Conservation (phyloP, 1,139 yeast genomes). For the Sugiyamaella neomexicana region DNA sequence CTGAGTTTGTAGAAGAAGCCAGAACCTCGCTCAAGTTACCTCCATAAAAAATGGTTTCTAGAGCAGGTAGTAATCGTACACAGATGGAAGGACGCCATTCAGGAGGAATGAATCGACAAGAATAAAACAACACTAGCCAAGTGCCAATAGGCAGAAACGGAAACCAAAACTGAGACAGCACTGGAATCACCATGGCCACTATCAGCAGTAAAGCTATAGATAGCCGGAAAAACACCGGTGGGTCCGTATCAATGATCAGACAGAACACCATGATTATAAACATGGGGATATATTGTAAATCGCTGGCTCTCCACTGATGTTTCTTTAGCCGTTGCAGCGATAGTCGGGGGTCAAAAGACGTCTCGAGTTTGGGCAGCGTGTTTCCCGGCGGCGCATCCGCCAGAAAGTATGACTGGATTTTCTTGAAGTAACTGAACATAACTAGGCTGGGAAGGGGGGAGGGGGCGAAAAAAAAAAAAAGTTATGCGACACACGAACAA, state of each 20-base stretch:
- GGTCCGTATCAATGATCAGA: slow-evolving; percentile 54
- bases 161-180: slow-evolving; percentile 81
- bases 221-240: slow-evolving; percentile 46
- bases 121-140: slow-evolving; percentile 85
- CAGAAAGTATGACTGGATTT: slow-evolving; percentile 33
- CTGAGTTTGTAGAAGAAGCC: slow-evolving; percentile 67
- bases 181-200: slow-evolving; percentile 57
- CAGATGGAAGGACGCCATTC: slow-evolving; percentile 84
- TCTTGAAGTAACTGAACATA: neutral
- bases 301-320: slow-evolving; percentile 46
- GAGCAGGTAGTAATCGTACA: slow-evolving; percentile 88
- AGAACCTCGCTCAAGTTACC: slow-evolving; percentile 86
- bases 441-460: neutral
- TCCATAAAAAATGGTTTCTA: slow-evolving; percentile 92
- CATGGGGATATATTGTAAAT: slow-evolving; percentile 46
- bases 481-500: neutral
- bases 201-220: slow-evolving; percentile 39
- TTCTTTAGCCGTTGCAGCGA: slow-evolving; percentile 51
- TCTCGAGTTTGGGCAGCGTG: slow-evolving; percentile 56
- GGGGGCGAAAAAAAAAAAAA: neutral
- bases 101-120: slow-evolving; percentile 74
- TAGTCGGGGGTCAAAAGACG: slow-evolving; percentile 56
- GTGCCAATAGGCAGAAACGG: slow-evolving; percentile 83
- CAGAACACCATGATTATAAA: slow-evolving; percentile 47
- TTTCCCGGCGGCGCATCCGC: slow-evolving; percentile 60